Conservation (phyloP, 805 yeast genomes). For the Candida quercuum region DNA sequence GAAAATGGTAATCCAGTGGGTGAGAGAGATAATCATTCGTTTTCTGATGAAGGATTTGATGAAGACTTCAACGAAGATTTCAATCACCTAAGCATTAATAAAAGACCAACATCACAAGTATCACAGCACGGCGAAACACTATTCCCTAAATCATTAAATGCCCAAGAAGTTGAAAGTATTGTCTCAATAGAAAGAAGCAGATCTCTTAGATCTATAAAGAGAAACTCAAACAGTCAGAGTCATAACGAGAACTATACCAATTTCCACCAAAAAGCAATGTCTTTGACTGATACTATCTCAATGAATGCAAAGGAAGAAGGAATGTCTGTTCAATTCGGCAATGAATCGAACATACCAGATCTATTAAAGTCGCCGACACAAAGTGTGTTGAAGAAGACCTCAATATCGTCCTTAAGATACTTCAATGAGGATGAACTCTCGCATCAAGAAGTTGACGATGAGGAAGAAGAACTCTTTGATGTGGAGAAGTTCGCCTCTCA, state of each 20-base stretch:
- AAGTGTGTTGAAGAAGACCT: conserved; percentile 29
- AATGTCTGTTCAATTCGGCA: conserved; percentile 36
- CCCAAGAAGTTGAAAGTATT: conserved; percentile 69
- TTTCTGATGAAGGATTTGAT: conserved; percentile 13
- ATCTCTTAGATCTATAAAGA: conserved; percentile 49
- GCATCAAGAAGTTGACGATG: conserved; percentile 6
- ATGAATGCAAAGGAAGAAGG: conserved; percentile 40
- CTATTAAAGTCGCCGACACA: conserved; percentile 31
- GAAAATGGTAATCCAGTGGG: too few relatives aligned
- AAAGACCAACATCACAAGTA: conserved; percentile 12
- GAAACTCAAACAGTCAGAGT: conserved; percentile 23
- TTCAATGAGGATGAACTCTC: too few relatives aligned
- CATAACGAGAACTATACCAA: conserved; percentile 4
- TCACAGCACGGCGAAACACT: conserved; percentile 47
- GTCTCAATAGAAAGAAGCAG: conserved; percentile 61
- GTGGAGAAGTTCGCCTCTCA: conserved; percentile 21
- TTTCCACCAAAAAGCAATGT: conserved; percentile 3
- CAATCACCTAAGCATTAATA: conserved; percentile 11
- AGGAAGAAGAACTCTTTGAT: conserved; percentile 17
- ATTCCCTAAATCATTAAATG: conserved; percentile 65
- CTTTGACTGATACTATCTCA: conserved; percentile 27
- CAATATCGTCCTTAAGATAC: conserved; percentile 4
- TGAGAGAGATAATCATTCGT: conserved; percentile 1
- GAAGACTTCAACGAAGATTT: conserved; percentile 21
- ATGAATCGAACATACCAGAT: conserved; percentile 23